Percentiles rank a stretch among this genome's conserved stretches.
phyloP scores from a whole-genome alignment of 306 rosid genomes.

The Castanopsis chinensis region DNA sequence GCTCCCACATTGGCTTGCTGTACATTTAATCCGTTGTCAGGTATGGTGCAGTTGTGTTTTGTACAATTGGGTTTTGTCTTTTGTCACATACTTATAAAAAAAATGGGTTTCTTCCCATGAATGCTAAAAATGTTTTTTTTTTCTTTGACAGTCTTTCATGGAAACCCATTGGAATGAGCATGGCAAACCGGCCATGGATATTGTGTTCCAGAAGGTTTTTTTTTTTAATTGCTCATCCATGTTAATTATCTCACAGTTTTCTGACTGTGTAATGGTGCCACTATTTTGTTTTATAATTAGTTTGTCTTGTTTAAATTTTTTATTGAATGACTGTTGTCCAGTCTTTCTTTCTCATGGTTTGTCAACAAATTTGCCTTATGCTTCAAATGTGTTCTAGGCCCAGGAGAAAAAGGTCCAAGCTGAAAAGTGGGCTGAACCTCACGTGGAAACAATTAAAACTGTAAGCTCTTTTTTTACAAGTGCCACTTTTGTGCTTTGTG shows the following conservation, averaged over 20 bases:
- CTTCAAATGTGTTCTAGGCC: conserved; percentile 47
- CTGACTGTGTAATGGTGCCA: background rate
- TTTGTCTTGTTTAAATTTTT: background rate
- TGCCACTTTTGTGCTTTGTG: conserved; percentile 17
- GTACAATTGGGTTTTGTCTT: background rate
- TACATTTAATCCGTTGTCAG: conserved; percentile 53
- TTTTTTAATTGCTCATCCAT: background rate
- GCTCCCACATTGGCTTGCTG: conserved; percentile 94
- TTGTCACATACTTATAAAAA: no score
- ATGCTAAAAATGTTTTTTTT: conserved; percentile 22
- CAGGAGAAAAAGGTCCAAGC: conserved; percentile 70
- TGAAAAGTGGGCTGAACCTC: conserved; percentile 91
- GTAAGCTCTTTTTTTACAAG: conserved; percentile 49
- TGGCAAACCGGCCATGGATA: conserved; percentile 72
- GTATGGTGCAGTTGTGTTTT: conserved; percentile 36
- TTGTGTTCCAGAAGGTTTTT: conserved; percentile 57
- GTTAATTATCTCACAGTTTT: background rate
- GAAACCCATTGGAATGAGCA: conserved; percentile 67
- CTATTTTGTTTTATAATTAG: background rate
- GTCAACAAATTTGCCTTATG: conserved; percentile 3
- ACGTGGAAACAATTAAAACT: conserved; percentile 63
- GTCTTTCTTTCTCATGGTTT: background rate
- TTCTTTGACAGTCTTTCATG: conserved; percentile 40
- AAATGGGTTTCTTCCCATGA: conserved; percentile 3
- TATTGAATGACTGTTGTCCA: background rate